A percentile compares a stretch with the other conserved stretches of the same genome.
Evolutionary conservation across 1,284 basidiomycete species (phyloP).

Genomic region (Pyrrhoderma lamaoense): DNA sequence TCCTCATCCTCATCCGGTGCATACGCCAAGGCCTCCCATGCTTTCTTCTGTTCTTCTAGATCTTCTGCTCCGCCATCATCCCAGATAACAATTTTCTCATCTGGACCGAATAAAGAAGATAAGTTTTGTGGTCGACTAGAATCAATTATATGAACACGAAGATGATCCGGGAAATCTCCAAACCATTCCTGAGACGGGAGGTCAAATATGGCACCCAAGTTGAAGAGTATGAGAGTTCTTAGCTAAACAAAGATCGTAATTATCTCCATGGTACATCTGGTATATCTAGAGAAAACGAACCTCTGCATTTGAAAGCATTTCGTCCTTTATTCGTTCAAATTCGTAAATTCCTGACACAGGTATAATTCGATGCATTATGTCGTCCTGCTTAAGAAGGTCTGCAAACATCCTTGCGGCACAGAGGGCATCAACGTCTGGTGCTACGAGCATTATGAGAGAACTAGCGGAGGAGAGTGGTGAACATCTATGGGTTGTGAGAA

Average conservation of each 20-base stretch:
- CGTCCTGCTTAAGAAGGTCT: constrained; percentile 89
- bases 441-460: constrained; percentile 78
- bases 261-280: constrained; percentile 3
- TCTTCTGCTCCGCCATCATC: constrained; percentile 76
- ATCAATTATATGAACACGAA: constrained; percentile 89
- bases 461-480: constrained; percentile 70
- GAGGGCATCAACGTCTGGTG: constrained; percentile 85
- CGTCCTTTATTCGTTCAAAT: constrained; percentile 58
- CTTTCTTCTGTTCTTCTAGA: constrained; percentile 57
- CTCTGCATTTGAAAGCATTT: constrained; percentile 62
- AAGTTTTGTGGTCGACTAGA: constrained; percentile 89
- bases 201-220: constrained; percentile 87
- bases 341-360: constrained; percentile 87
- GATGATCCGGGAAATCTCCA: constrained; percentile 52
- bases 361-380: constrained; percentile 84
- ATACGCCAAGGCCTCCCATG: constrained; percentile 70
- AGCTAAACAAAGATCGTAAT: constrained; percentile 44
- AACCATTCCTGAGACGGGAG: constrained; percentile 71
- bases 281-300: constrained; percentile 35
- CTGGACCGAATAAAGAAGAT: constrained; percentile 77
- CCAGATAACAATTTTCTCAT: constrained; percentile 76
- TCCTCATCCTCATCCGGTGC: constrained; percentile 40
- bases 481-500: constrained; percentile 67
- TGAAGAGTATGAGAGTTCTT: constrained; percentile 86
- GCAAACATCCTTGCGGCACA: constrained; percentile 87